Evolutionary conservation across 305 asterid species (phyloP).

Genomic region (Fraxinus ornus): DNA sequence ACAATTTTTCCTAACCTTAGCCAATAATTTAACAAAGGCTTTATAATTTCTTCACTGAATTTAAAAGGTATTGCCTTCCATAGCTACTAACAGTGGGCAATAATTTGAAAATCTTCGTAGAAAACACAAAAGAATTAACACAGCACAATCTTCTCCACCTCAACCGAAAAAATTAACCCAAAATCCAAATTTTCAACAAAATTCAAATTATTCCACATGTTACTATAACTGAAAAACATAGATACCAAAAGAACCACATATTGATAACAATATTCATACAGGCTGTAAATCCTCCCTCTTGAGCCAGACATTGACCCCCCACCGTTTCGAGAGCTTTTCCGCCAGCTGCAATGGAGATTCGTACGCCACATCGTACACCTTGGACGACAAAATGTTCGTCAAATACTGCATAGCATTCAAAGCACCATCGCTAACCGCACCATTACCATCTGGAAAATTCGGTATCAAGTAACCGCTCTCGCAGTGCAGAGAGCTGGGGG

Average conservation of each 20-base stretch:
- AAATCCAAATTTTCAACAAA: not conserved
- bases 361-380: constrained; percentile 60
- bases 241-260: not conserved
- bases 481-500: constrained; percentile 64
- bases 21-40: not conserved
- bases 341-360: constrained; percentile 57
- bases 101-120: not conserved
- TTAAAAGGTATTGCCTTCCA: not conserved
- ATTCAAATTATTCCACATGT: not conserved
- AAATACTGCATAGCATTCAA: constrained; percentile 54
- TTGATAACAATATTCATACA: constrained; percentile 27
- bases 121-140: not conserved
- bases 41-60: not conserved
- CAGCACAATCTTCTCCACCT: not conserved
- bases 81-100: not conserved
- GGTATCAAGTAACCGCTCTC: constrained; percentile 44
- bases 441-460: constrained; percentile 31
- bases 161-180: not conserved
- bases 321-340: constrained; percentile 43
- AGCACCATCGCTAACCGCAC: constrained; percentile 21
- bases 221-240: not conserved
- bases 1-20: not conserved
- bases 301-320: constrained; percentile 53
- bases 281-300: constrained; percentile 65
- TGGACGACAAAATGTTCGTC: constrained; percentile 45